These are phyloP conservation scores for Ustilago nuda DNA, from an alignment of 1,284 basidiomycete genomes.

Conservation along the genomic window DNA sequence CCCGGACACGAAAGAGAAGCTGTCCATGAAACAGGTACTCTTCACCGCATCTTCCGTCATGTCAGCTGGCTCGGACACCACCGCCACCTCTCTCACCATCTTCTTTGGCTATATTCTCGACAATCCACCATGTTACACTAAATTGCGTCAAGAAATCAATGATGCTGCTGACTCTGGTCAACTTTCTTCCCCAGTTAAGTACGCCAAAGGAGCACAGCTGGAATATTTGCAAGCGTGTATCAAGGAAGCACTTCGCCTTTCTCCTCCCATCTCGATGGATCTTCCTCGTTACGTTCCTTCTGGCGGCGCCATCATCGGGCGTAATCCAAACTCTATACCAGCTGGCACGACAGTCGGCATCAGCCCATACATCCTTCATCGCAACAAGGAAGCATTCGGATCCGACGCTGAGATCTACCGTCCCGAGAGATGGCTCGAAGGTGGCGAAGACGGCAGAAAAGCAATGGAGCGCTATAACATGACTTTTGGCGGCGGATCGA, in stretches of 20 bases:
- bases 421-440: conserved; percentile 64
- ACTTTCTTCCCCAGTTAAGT: conserved; percentile 53
- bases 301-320: conserved; percentile 58
- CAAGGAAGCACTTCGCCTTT: conserved; percentile 66
- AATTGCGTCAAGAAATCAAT: conserved; percentile 58
- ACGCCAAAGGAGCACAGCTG: conserved; percentile 55
- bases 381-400: conserved; percentile 55
- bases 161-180: conserved; percentile 52
- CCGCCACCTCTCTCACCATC: conserved; percentile 55
- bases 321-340: conserved; percentile 46
- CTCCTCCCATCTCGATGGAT: conserved; percentile 66
- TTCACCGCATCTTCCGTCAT: conserved; percentile 49
- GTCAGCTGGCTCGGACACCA: conserved; percentile 64
- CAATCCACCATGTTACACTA: conserved; percentile 52
- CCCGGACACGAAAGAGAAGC: conserved; percentile 41
- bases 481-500: conserved; percentile 56
- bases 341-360: conserved; percentile 61
- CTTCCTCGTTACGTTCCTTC: conserved; percentile 61
- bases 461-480: conserved; percentile 50
- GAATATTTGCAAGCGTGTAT: conserved; percentile 64
- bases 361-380: conserved; percentile 62
- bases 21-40: conserved; percentile 47
- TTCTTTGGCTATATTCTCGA: conserved; percentile 62
- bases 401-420: conserved; percentile 52
- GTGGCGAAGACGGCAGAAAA: conserved; percentile 44